phyloP scores from a whole-genome alignment of 495 filamentous ascomycete species.

The Aspergillus sparsus region DNA sequence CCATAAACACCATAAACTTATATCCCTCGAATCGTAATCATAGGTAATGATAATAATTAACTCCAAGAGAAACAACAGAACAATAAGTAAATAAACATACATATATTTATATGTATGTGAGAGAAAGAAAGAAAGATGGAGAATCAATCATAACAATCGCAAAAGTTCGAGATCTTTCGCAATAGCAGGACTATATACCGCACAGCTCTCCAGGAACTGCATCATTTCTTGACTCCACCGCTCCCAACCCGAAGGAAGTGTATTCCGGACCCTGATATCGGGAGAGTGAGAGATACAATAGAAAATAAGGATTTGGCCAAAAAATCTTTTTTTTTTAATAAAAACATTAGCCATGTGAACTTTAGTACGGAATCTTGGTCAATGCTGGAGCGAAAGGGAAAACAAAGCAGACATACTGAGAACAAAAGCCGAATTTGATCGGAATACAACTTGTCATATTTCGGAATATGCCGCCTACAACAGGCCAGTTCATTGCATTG shows the following conservation, averaged over 20 bases:
- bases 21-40: too few species aligned
- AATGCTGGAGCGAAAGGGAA: background rate
- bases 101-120: background rate
- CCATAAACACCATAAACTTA: too few species aligned
- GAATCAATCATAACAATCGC: slow-evolving; percentile 28
- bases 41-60: background rate
- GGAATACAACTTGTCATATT: slow-evolving; percentile 52
- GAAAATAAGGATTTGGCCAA: slow-evolving; percentile 50
- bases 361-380: background rate
- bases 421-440: slow-evolving; percentile 51
- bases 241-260: slow-evolving; percentile 47
- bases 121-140: background rate
- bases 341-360: background rate
- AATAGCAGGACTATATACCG: slow-evolving; percentile 44
- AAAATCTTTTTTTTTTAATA: slow-evolving; percentile 36
- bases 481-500: slow-evolving; percentile 50
- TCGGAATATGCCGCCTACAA: slow-evolving; percentile 45
- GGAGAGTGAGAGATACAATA: slow-evolving; percentile 49
- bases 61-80: background rate
- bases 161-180: slow-evolving; percentile 48
- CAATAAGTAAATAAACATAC: background rate
- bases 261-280: slow-evolving; percentile 37
- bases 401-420: slow-evolving; percentile 36
- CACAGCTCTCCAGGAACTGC: slow-evolving; percentile 46
- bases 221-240: slow-evolving; percentile 50